These are phyloP conservation scores for Pichia phayaonensis DNA, from an alignment of 805 yeast genomes.

Conservation along the genomic window DNA sequence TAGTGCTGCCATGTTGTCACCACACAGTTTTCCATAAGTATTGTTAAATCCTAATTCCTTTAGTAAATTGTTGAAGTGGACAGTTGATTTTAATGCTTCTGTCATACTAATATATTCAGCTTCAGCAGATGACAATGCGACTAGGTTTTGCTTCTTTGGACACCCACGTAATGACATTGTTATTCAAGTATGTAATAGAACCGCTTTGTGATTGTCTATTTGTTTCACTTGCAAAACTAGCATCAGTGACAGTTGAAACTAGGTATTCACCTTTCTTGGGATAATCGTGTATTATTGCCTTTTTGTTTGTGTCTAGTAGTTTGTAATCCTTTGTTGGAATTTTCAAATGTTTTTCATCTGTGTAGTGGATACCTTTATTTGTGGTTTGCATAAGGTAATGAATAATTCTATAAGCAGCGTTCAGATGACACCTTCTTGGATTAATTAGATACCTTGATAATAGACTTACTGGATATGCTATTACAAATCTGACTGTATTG, in stretches of 20 bases:
- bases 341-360: not conserved
- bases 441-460: not conserved
- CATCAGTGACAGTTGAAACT: conserved; percentile 1
- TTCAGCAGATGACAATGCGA: conserved; percentile 6
- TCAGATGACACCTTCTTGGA: conserved; percentile 3
- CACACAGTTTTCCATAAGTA: not conserved
- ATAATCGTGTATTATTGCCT: not conserved
- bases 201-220: conserved; percentile 5
- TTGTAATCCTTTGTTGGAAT: conserved; percentile 2
- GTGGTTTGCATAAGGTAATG: conserved; percentile 4
- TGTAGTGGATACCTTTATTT: not conserved
- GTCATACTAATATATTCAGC: conserved; percentile 1
- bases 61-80: conserved; percentile 1
- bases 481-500: conserved; percentile 8
- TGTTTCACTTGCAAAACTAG: not conserved
- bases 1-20: conserved; percentile 1
- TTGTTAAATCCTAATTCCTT: not conserved
- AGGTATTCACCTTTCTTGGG: not conserved
- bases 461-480: conserved; percentile 1
- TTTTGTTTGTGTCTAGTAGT: conserved; percentile 1
- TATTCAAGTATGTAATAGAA: conserved; percentile 1
- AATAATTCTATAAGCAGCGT: not conserved
- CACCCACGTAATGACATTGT: conserved; percentile 2
- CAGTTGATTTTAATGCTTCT: not conserved
- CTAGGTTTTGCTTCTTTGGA: not conserved